Conservation (phyloP, 306 rosid species). For the Vigna hirtella region DNA sequence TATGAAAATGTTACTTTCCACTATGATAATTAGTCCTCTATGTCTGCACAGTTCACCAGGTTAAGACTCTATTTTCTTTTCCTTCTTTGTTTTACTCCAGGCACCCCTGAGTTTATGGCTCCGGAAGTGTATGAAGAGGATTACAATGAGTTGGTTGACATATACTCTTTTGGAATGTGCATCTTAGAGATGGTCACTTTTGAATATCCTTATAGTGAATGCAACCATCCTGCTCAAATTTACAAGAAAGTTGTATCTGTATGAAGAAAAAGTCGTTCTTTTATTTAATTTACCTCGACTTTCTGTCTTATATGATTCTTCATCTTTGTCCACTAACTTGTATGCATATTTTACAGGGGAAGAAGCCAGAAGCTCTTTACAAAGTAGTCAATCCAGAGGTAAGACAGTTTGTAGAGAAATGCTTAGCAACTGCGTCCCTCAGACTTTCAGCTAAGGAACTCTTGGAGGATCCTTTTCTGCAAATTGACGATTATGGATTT, state of each 20-base stretch:
- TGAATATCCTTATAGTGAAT: slow-evolving; percentile 97
- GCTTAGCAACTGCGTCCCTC: slow-evolving; percentile 79
- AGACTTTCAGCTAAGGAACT: slow-evolving; percentile 91
- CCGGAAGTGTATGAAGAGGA: slow-evolving; percentile 98
- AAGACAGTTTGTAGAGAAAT: slow-evolving; percentile 80
- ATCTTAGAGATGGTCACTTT: slow-evolving; percentile 96
- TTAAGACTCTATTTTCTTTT: slow-evolving; percentile 25
- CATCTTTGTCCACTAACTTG: slow-evolving; percentile 29
- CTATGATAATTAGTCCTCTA: slow-evolving; percentile 4
- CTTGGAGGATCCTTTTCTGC: slow-evolving; percentile 86
- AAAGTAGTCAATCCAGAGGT: slow-evolving; percentile 82
- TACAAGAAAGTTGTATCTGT: slow-evolving; percentile 94
- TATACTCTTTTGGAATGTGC: slow-evolving; percentile 98
- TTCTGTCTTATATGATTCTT: slow-evolving; percentile 22
- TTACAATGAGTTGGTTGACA: slow-evolving; percentile 94
- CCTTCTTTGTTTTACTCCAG: slow-evolving; percentile 49
- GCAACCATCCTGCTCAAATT: slow-evolving; percentile 91
- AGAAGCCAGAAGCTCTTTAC: slow-evolving; percentile 82
- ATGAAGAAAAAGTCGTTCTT: slow-evolving; percentile 43
- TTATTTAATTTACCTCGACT: neutral
- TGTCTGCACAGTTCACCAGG: neutral
- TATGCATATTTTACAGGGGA: slow-evolving; percentile 62
- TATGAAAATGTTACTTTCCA: neutral
- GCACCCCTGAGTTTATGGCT: slow-evolving; percentile 99
- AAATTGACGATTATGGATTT: slow-evolving; percentile 67